phyloP scores from a whole-genome alignment of 768 basidiomycete genomes.

The Jaapia argillacea region DNA sequence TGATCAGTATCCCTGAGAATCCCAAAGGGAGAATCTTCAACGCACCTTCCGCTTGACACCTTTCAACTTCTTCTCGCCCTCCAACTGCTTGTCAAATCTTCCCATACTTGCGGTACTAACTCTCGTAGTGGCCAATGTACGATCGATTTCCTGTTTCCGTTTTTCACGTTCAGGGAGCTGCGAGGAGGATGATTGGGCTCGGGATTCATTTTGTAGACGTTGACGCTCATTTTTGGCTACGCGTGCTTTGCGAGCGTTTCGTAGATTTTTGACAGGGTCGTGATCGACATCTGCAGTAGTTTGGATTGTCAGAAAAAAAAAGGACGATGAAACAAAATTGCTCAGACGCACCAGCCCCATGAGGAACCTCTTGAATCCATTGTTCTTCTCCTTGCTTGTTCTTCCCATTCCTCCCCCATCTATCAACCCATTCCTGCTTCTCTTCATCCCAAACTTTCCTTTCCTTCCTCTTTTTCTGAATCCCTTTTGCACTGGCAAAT shows the following conservation, averaged over 20 bases:
- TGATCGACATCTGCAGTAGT: constrained; percentile 52
- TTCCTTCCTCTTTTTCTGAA: constrained; percentile 68
- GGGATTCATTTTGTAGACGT: constrained; percentile 58
- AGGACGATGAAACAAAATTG: background rate
- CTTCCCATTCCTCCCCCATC: constrained; percentile 87
- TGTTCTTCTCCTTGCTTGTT: constrained; percentile 81
- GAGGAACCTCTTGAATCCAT: constrained; percentile 89
- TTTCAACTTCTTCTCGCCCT: constrained; percentile 83
- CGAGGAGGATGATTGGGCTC: constrained; percentile 27
- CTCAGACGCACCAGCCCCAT: constrained; percentile 60
- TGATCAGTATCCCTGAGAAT: background rate
- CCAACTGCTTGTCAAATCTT: constrained; percentile 80
- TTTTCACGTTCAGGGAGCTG: constrained; percentile 25
- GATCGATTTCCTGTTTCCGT: constrained; percentile 68
- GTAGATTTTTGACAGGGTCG: constrained; percentile 70
- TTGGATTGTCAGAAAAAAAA: background rate
- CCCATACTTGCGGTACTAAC: constrained; percentile 93
- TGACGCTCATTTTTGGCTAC: constrained; percentile 82
- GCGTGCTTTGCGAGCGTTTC: constrained; percentile 71
- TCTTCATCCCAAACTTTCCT: constrained; percentile 92
- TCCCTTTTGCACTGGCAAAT: constrained; percentile 92
- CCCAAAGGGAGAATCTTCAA: constrained; percentile 2
- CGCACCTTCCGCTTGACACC: constrained; percentile 90
- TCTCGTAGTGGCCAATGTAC: constrained; percentile 65
- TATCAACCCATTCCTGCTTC: constrained; percentile 81